A percentile compares a stretch with the other conserved stretches of the same genome.
These are phyloP conservation scores for Oropetium thomaeum DNA, from an alignment of 176 grass and related monocot genomes.

Conservation along the genomic window DNA sequence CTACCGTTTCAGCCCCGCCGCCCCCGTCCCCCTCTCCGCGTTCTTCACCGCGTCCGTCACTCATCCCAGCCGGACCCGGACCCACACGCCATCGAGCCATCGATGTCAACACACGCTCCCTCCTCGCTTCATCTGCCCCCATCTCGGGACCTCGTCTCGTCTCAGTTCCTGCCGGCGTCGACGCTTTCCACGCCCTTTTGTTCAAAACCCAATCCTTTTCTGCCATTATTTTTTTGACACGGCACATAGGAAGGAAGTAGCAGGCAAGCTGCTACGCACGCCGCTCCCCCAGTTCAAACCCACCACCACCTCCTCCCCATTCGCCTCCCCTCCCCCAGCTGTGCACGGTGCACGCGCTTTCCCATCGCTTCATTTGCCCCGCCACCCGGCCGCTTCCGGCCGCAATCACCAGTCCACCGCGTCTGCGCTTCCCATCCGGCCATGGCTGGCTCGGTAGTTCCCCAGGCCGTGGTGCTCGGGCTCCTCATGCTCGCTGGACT, in stretches of 20 bases:
- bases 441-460: slow-evolving; percentile 37
- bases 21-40: not conserved
- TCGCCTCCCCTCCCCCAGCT: slow-evolving; percentile 11
- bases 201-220: slow-evolving; percentile 25
- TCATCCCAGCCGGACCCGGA: not conserved
- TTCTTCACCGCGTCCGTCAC: slow-evolving; percentile 3
- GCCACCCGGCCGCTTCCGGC: not conserved
- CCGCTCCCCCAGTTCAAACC: slow-evolving; percentile 65
- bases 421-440: slow-evolving; percentile 16
- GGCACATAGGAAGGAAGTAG: not conserved
- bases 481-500: slow-evolving; percentile 40
- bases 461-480: slow-evolving; percentile 20
- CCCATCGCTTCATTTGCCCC: slow-evolving; percentile 46
- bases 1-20: slow-evolving; percentile 28
- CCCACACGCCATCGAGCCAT: not conserved
- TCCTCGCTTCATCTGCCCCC: not conserved
- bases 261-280: slow-evolving; percentile 35
- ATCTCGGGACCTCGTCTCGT: not conserved
- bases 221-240: not conserved
- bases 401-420: slow-evolving; percentile 9
- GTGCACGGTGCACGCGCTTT: slow-evolving; percentile 73
- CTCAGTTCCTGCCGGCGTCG: slow-evolving; percentile 28
- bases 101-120: slow-evolving; percentile 29
- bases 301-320: not conserved
- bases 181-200: slow-evolving; percentile 44